Conservation (phyloP, 1,139 yeast genomes). For the Pneumocystis jirovecii region DNA sequence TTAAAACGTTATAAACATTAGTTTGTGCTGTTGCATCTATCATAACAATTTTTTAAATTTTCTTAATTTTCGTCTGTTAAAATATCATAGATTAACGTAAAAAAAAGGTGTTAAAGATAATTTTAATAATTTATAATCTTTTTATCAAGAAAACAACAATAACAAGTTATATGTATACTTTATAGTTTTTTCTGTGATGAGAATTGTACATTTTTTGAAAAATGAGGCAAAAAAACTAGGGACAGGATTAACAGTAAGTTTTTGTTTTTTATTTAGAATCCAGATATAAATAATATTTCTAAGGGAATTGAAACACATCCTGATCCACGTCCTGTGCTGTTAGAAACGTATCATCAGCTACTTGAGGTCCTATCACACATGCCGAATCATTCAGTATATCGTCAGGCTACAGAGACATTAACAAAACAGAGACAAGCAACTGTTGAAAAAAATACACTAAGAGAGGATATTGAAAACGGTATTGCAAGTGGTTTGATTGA, state of each 20-base stretch:
- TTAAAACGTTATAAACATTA: neutral
- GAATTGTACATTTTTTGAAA: neutral
- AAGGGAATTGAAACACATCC: slow-evolving; percentile 20
- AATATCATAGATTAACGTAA: neutral
- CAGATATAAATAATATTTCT: neutral
- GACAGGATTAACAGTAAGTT: neutral
- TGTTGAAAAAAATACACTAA: slow-evolving; percentile 49
- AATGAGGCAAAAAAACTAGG: neutral
- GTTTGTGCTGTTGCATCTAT: neutral
- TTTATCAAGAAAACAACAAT: neutral
- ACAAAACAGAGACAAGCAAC: slow-evolving; percentile 55
- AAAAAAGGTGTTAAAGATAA: neutral
- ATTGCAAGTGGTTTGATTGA: slow-evolving; percentile 78
- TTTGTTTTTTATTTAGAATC: neutral
- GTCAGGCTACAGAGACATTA: slow-evolving; percentile 59
- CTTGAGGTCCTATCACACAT: slow-evolving; percentile 44
- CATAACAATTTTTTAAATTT: neutral
- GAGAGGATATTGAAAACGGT: slow-evolving; percentile 52
- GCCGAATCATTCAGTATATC: slow-evolving; percentile 59
- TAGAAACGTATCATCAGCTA: slow-evolving; percentile 57
- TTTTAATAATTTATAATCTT: neutral
- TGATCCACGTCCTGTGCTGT: slow-evolving; percentile 66
- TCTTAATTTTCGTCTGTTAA: too few species aligned
- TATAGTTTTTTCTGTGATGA: neutral
- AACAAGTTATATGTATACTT: neutral